Conservation (phyloP, 768 basidiomycete species). For the Thelephora ganbajun region DNA sequence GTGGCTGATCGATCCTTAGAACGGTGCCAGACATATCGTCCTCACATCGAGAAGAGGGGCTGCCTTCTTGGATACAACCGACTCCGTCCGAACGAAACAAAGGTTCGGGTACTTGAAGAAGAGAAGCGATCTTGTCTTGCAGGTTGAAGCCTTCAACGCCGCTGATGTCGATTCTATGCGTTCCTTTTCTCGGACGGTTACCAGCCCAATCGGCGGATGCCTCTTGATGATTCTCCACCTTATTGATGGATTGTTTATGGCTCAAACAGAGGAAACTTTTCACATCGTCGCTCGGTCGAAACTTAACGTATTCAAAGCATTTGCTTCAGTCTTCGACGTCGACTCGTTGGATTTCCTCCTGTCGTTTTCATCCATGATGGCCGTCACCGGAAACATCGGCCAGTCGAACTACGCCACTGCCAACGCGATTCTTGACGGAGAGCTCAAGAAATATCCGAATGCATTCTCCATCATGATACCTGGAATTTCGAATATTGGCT, state of each 20-base stretch:
- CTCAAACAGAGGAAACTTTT: conserved; percentile 18
- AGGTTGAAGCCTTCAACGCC: conserved; percentile 19
- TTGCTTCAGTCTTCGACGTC: conserved; percentile 16
- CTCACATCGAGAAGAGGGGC: conserved; percentile 24
- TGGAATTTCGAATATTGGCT: background rate
- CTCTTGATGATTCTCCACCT: conserved; percentile 20
- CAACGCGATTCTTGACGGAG: background rate
- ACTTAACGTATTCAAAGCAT: conserved; percentile 14
- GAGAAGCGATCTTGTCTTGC: conserved; percentile 16
- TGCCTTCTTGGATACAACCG: conserved; percentile 12
- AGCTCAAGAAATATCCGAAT: background rate
- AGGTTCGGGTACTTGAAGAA: conserved; percentile 18
- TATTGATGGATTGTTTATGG: conserved; percentile 18
- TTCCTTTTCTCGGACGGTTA: conserved; percentile 11
- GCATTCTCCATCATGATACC: background rate
- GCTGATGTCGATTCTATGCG: conserved; percentile 10
- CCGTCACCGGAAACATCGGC: conserved; percentile 20
- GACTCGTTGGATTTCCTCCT: conserved; percentile 22
- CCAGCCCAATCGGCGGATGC: conserved; percentile 18
- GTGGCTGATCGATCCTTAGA: conserved; percentile 11
- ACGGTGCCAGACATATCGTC: conserved; percentile 22
- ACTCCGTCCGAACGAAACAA: conserved; percentile 13
- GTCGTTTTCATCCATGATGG: conserved; percentile 19
- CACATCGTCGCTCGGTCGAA: conserved; percentile 16
- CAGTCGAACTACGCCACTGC: conserved; percentile 23